phyloP scores from a whole-genome alignment of 768 basidiomycete species.

The Tylopilus rubrobrunneus region DNA sequence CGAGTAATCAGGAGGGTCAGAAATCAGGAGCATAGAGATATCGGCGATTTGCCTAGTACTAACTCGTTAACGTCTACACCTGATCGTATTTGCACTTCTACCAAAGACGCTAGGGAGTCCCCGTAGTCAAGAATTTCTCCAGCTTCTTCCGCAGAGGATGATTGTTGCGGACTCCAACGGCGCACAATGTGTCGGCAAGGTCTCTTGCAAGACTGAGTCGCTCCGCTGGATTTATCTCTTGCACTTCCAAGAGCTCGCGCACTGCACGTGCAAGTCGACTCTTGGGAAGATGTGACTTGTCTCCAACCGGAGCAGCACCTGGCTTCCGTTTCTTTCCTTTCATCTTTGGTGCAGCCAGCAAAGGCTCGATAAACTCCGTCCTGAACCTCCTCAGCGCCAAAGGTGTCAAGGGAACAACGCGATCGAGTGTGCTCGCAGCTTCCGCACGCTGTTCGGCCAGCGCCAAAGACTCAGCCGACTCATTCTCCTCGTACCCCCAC shows the following conservation, averaged over 20 bases:
- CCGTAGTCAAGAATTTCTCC: slow-evolving; percentile 46
- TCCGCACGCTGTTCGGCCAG: slow-evolving; percentile 69
- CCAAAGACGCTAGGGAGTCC: slow-evolving; percentile 1
- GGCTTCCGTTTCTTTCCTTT: slow-evolving; percentile 46
- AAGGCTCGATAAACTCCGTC: slow-evolving; percentile 65
- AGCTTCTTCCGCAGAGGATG: slow-evolving; percentile 68
- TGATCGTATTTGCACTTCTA: slow-evolving; percentile 1
- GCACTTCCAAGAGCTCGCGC: slow-evolving; percentile 57
- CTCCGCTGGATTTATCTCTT: slow-evolving; percentile 45
- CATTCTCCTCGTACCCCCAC: slow-evolving; percentile 64
- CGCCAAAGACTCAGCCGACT: slow-evolving; percentile 42
- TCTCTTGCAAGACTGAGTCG: slow-evolving; percentile 43
- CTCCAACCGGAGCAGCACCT: slow-evolving; percentile 41
- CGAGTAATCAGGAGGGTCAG: slow-evolving; percentile 21
- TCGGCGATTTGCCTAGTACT: not conserved
- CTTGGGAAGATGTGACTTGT: slow-evolving; percentile 46
- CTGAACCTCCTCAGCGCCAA: slow-evolving; percentile 71
- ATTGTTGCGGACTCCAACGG: slow-evolving; percentile 55
- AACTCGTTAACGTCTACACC: not conserved
- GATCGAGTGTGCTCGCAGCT: slow-evolving; percentile 65
- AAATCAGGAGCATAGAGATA: slow-evolving; percentile 19
- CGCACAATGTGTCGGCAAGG: slow-evolving; percentile 47
- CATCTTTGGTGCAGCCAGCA: slow-evolving; percentile 63
- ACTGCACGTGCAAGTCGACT: slow-evolving; percentile 67
- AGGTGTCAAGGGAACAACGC: slow-evolving; percentile 59